phyloP scores from a whole-genome alignment of 1,139 yeast species.

The Protomyces lactucae-debilis region DNA sequence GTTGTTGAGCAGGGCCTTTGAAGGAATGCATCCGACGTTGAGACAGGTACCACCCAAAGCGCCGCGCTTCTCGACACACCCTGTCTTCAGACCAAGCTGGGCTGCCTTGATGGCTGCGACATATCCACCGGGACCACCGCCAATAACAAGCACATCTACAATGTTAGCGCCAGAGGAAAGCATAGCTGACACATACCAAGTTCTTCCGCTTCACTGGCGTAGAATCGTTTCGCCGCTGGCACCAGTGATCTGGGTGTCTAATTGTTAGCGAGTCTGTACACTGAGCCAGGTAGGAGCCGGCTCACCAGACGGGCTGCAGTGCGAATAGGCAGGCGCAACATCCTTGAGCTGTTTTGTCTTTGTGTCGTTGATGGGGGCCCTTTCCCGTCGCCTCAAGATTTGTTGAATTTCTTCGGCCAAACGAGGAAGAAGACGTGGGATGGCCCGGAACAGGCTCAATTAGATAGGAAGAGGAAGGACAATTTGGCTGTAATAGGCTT shows the following conservation, averaged over 20 bases:
- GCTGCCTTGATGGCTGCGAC: constrained; percentile 99
- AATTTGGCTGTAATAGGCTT: neutral
- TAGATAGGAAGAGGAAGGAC: neutral
- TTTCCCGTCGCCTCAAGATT: neutral
- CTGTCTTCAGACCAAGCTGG: constrained; percentile 87
- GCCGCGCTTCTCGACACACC: constrained; percentile 96
- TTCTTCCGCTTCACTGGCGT: constrained; percentile 25
- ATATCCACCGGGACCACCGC: constrained; percentile 98
- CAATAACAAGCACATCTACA: constrained; percentile 52
- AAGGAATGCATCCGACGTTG: constrained; percentile 98
- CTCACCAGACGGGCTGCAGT: neutral
- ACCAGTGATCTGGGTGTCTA: neutral
- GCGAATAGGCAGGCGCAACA: neutral
- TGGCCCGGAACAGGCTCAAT: neutral
- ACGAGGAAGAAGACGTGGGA: neutral
- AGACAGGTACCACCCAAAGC: constrained; percentile 95
- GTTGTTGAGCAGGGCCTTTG: constrained; percentile 91
- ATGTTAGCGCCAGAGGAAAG: neutral
- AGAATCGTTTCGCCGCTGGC: constrained; percentile 5
- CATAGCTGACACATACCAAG: constrained; percentile 1
- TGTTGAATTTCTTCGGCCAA: neutral
- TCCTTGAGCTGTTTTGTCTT: neutral
- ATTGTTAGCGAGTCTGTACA: neutral
- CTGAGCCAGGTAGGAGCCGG: no score
- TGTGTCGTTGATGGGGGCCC: neutral